These are phyloP conservation scores for Linderniella brevidens DNA, from an alignment of 257 asterid species.

Conservation along the genomic window DNA sequence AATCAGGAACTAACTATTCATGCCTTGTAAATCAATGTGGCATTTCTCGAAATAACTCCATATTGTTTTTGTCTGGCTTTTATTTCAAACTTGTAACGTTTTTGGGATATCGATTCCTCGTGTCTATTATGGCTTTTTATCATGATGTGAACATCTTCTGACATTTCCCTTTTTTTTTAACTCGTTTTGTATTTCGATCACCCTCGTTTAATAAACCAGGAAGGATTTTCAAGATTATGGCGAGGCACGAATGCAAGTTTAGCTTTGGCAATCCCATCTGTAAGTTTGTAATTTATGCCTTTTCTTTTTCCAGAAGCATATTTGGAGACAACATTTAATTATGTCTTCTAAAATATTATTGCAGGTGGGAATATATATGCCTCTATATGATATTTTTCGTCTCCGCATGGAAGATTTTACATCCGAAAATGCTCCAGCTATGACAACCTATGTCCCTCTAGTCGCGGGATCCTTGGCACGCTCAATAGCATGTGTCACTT, in stretches of 20 bases:
- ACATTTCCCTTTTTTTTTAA: too few relatives aligned
- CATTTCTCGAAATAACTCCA: background rate
- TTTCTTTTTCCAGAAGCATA: background rate
- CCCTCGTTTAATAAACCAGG: constrained; percentile 27
- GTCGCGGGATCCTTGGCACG: constrained; percentile 85
- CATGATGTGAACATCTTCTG: too few relatives aligned
- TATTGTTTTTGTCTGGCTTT: background rate
- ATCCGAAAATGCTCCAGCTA: constrained; percentile 28
- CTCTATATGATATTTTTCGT: constrained; percentile 71
- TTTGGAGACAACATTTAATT: too few relatives aligned
- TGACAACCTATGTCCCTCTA: constrained; percentile 54
- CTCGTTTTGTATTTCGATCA: too few relatives aligned
- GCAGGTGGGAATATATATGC: constrained; percentile 92
- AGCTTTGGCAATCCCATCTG: constrained; percentile 85
- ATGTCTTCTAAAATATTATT: constrained; percentile 4
- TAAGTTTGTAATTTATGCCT: constrained; percentile 16
- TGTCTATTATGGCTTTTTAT: too few relatives aligned
- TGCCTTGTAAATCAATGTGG: background rate
- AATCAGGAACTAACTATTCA: too few relatives aligned
- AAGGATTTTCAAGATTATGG: constrained; percentile 76
- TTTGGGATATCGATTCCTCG: background rate
- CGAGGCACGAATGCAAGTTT: constrained; percentile 93
- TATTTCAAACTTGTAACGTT: background rate
- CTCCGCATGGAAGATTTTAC: constrained; percentile 49
- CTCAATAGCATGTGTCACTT: constrained; percentile 71